A percentile compares a stretch with the other conserved stretches of the same genome.
These are phyloP conservation scores for Lactifluus piperatus DNA, from an alignment of 768 basidiomycete genomes.

Conservation along the genomic window DNA sequence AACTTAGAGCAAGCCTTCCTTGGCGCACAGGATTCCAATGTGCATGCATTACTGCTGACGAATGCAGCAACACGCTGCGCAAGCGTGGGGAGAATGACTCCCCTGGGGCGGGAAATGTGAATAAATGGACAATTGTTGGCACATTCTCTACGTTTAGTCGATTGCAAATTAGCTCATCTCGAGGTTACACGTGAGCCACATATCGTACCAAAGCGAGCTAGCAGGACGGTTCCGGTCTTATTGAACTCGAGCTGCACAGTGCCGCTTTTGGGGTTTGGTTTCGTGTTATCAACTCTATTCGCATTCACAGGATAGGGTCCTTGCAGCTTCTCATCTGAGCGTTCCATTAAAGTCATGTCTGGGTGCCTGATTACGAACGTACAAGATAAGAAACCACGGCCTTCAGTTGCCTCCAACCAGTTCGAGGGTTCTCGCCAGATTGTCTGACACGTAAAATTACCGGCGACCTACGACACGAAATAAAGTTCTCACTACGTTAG, in stretches of 20 bases:
- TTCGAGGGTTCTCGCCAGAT: constrained; percentile 81
- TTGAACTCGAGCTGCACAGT: constrained; percentile 76
- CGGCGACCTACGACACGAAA: neutral
- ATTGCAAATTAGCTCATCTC: constrained; percentile 9
- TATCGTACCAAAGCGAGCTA: constrained; percentile 61
- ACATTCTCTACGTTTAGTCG: constrained; percentile 41
- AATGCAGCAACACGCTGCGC: constrained; percentile 59
- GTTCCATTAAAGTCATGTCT: neutral
- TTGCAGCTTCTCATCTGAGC: constrained; percentile 54
- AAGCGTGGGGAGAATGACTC: constrained; percentile 52
- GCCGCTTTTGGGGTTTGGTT: constrained; percentile 58
- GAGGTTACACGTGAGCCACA: neutral
- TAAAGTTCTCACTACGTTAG: constrained; percentile 41
- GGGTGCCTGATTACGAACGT: constrained; percentile 18
- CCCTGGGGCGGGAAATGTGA: constrained; percentile 55
- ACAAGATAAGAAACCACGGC: constrained; percentile 87
- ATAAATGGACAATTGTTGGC: constrained; percentile 59
- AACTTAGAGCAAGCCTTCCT: constrained; percentile 59
- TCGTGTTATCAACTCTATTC: constrained; percentile 47
- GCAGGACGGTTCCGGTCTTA: constrained; percentile 58
- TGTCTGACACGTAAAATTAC: constrained; percentile 35
- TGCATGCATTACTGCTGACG: constrained; percentile 51
- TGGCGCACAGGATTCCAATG: constrained; percentile 83
- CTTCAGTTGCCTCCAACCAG: constrained; percentile 79
- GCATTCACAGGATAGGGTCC: constrained; percentile 46